Evolutionary conservation across 352 stramenopile genomes (phyloP).

Genomic region (Plasmopara viticola): DNA sequence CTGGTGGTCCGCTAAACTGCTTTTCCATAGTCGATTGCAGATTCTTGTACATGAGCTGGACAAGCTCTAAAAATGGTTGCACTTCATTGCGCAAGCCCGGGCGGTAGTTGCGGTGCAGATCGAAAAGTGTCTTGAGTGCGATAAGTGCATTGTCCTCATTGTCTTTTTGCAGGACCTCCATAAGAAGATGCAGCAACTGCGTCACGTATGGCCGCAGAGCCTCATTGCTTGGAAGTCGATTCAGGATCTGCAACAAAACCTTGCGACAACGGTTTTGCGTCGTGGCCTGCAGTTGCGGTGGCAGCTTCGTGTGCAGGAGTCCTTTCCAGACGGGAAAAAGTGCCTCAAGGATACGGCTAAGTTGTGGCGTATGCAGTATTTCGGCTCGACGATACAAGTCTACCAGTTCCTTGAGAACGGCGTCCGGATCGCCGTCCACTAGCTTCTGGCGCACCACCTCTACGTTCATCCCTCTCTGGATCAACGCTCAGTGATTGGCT

Average conservation of each 20-base stretch:
- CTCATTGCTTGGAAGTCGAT: slow-evolving; percentile 93
- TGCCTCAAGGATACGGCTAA: slow-evolving; percentile 84
- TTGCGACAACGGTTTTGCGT: slow-evolving; percentile 87
- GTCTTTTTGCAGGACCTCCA: slow-evolving; percentile 92
- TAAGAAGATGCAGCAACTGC: slow-evolving; percentile 88
- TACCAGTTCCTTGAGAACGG: slow-evolving; percentile 77
- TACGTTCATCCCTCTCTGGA: slow-evolving; percentile 61
- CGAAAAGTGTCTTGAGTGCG: slow-evolving; percentile 94
- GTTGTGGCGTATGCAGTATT: slow-evolving; percentile 87
- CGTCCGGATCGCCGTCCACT: slow-evolving; percentile 64
- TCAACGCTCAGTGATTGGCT: background rate
- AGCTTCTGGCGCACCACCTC: slow-evolving; percentile 83
- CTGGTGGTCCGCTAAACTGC: slow-evolving; percentile 61
- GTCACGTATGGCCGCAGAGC: slow-evolving; percentile 90
- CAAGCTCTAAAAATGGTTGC: slow-evolving; percentile 81
- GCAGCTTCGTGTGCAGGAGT: slow-evolving; percentile 71
- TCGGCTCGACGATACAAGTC: slow-evolving; percentile 84
- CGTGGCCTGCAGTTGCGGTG: slow-evolving; percentile 70
- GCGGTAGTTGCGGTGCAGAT: slow-evolving; percentile 95
- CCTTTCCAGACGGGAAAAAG: slow-evolving; percentile 88
- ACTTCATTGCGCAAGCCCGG: slow-evolving; percentile 87
- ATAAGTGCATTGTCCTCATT: slow-evolving; percentile 97
- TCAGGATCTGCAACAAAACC: slow-evolving; percentile 92
- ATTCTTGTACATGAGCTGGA: slow-evolving; percentile 89
- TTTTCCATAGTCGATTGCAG: slow-evolving; percentile 78